A percentile compares a stretch with the other conserved stretches of the same genome.
Evolutionary conservation across 2,329 filamentous ascomycete genomes (phyloP).

Genomic region (Clonostachys rhizophaga): DNA sequence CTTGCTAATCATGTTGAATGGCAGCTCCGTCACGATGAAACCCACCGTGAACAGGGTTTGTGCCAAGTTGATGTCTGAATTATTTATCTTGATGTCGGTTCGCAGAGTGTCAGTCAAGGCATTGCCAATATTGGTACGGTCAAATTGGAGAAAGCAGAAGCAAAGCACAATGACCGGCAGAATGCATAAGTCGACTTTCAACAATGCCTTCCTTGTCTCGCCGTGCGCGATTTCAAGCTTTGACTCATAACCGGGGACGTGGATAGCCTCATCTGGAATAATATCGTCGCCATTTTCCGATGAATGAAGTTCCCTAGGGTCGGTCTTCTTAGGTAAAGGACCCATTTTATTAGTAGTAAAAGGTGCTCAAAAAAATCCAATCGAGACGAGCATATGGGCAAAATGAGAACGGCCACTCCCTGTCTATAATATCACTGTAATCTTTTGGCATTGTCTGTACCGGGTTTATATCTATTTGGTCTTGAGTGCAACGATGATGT

Average conservation of each 20-base stretch:
- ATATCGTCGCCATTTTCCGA: conserved; percentile 1
- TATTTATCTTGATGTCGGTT: conserved; percentile 39
- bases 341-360: too few species aligned
- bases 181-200: conserved; percentile 17
- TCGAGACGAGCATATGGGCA: too few species aligned
- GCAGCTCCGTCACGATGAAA: conserved; percentile 37
- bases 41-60: conserved; percentile 44
- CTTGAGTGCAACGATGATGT: too few species aligned
- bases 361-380: too few species aligned
- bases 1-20: conserved; percentile 19
- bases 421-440: too few species aligned
- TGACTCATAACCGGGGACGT: conserved; percentile 15
- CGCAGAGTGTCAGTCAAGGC: conserved; percentile 46
- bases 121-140: conserved; percentile 37
- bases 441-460: too few species aligned
- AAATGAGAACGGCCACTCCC: too few species aligned
- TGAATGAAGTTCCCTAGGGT: background rate
- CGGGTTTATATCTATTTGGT: too few species aligned
- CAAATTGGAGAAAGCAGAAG: conserved; percentile 24
- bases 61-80: conserved; percentile 45
- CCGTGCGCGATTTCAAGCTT: conserved; percentile 4
- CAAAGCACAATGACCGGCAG: conserved; percentile 20
- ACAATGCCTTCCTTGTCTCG: conserved; percentile 7
- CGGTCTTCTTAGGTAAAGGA: too few species aligned
- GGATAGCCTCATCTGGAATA: conserved; percentile 7